phyloP scores from a whole-genome alignment of 2,329 filamentous ascomycete genomes.

The Trichoderma aggressivum region DNA sequence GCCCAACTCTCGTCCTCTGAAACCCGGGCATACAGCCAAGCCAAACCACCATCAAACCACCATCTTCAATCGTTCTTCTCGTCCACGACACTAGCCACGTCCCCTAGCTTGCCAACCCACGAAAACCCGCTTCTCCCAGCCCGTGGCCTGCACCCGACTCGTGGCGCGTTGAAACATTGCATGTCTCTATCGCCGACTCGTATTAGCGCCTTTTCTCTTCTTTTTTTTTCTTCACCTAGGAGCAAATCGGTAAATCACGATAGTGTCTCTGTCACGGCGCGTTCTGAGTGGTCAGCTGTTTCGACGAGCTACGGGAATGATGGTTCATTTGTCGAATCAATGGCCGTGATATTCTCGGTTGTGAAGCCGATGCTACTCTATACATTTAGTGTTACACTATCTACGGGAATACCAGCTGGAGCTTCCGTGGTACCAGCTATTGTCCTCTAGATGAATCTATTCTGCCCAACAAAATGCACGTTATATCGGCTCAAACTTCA shows the following conservation, averaged over 20 bases:
- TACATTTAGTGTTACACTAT: not conserved
- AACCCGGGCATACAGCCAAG: not conserved
- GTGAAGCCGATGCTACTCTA: not conserved
- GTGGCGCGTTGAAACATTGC: conserved; percentile 18
- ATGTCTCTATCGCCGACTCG: not conserved
- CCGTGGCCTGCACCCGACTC: conserved; percentile 2
- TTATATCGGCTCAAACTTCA: not conserved
- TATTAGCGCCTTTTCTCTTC: not conserved
- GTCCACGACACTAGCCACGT: not conserved
- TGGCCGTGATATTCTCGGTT: not conserved
- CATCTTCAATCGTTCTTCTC: not conserved
- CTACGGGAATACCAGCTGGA: not conserved
- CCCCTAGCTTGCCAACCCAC: not conserved
- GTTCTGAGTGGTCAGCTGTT: not conserved
- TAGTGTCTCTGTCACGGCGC: not conserved
- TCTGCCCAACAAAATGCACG: not conserved
- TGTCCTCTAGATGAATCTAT: not conserved
- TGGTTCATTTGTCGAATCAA: not conserved
- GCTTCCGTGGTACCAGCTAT: not conserved
- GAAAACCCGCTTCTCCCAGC: not conserved
- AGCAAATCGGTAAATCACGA: not conserved
- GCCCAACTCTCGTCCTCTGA: not conserved
- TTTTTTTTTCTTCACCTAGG: not conserved
- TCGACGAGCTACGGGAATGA: not conserved
- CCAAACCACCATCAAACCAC: not conserved